These are phyloP conservation scores for Ogataea pini DNA, from an alignment of 805 yeast species.

Conservation along the genomic window DNA sequence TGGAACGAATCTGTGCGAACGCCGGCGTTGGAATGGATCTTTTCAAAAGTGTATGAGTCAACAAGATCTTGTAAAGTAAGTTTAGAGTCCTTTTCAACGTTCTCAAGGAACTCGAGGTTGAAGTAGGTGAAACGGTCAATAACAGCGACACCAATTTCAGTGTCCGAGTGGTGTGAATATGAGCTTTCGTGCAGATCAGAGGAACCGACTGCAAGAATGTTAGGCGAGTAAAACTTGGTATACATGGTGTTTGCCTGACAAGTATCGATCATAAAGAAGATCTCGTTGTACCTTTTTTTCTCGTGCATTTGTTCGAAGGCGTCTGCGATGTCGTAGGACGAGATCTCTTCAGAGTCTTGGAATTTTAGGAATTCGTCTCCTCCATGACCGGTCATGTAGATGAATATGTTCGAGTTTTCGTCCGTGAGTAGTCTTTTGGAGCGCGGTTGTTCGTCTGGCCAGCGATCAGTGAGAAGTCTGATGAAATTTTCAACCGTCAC, in stretches of 20 bases:
- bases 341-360: conserved; percentile 97
- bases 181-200: conserved; percentile 85
- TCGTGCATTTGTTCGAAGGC: conserved; percentile 97
- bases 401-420: conserved; percentile 89
- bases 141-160: conserved; percentile 95
- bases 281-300: conserved; percentile 91
- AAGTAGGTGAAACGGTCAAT: conserved; percentile 95
- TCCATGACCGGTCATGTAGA: conserved; percentile 98
- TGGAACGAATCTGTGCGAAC: conserved; percentile 76
- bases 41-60: conserved; percentile 78
- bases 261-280: conserved; percentile 96
- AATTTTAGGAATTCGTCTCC: conserved; percentile 96
- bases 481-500: conserved; percentile 97
- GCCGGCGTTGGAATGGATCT: conserved; percentile 93
- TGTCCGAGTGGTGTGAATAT: conserved; percentile 93
- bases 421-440: conserved; percentile 89
- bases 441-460: conserved; percentile 93
- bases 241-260: conserved; percentile 99
- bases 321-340: conserved; percentile 93
- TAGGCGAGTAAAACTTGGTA: conserved; percentile 87
- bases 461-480: conserved; percentile 89
- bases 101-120: conserved; percentile 84
- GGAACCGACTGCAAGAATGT: conserved; percentile 90
- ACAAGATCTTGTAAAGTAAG: conserved; percentile 81
- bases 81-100: conserved; percentile 70